A percentile compares a stretch with the other conserved stretches of the same genome.
Conservation (phyloP, 2,329 filamentous ascomycete genomes). For the Ceratocystis albifundus region DNA sequence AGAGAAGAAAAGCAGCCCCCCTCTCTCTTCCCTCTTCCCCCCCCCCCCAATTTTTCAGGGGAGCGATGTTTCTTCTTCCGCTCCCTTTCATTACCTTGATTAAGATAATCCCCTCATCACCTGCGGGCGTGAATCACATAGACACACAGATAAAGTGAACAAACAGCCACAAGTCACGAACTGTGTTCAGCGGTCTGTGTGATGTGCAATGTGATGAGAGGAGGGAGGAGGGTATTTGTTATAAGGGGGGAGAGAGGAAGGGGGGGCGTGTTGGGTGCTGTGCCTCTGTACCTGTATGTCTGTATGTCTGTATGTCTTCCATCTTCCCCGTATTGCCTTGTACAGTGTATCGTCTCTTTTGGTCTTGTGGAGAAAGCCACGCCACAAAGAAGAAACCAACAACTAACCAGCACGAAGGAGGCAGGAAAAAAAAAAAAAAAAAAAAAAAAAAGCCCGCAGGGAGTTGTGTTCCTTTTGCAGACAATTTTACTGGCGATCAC, state of each 20-base stretch:
- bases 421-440: neutral
- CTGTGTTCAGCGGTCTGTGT: neutral
- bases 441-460: neutral
- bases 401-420: neutral
- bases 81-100: too few relatives aligned
- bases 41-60: too few relatives aligned
- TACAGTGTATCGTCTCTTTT: conserved; percentile 1
- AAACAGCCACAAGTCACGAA: neutral
- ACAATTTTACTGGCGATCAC: conserved; percentile 1
- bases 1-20: too few relatives aligned
- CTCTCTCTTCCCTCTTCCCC: too few relatives aligned
- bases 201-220: neutral
- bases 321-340: neutral
- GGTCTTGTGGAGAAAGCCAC: neutral
- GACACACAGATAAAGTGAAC: neutral
- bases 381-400: neutral
- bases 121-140: neutral
- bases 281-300: neutral
- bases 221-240: neutral
- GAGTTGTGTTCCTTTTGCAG: neutral
- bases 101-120: neutral
- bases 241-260: too few relatives aligned
- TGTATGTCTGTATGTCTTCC: neutral
- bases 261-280: neutral
- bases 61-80: too few relatives aligned